These are phyloP conservation scores for Suillus ampliporus DNA, from an alignment of 768 basidiomycete genomes.

Conservation along the genomic window DNA sequence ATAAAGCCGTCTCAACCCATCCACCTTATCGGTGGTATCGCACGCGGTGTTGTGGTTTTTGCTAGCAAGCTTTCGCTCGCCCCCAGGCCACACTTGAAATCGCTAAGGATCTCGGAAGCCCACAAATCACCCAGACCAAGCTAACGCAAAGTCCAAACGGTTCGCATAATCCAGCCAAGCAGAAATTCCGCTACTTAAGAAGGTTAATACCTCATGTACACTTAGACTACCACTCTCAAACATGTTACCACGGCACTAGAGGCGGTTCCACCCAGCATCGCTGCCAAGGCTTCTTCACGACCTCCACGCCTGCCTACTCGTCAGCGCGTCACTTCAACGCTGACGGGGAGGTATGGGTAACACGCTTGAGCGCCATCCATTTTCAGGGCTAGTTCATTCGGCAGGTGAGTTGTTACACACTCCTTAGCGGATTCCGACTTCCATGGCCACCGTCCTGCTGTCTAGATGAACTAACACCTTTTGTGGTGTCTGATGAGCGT, in stretches of 20 bases:
- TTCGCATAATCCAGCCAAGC: no score
- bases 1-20: no score
- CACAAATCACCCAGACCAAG: no score
- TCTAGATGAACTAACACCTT: conserved; percentile 88
- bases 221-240: no score
- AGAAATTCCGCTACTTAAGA: no score
- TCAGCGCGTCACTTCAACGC: conserved; percentile 72
- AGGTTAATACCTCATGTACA: no score
- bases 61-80: no score
- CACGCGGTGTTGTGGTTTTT: no score
- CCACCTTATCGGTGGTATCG: no score
- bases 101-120: no score
- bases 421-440: conserved; percentile 87
- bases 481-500: conserved; percentile 86
- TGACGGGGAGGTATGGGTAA: conserved; percentile 85
- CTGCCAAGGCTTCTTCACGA: conserved; percentile 82
- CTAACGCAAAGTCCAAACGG: no score
- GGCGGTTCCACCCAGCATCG: conserved; percentile 75
- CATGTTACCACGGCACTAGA: conserved; percentile 84
- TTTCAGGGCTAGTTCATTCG: conserved; percentile 91
- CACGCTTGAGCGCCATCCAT: conserved; percentile 90
- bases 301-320: conserved; percentile 82
- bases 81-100: no score
- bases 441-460: conserved; percentile 89
- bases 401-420: conserved; percentile 91